phyloP scores from a whole-genome alignment of 139 green algal genomes.

The Tetradesmus lagerheimii region DNA sequence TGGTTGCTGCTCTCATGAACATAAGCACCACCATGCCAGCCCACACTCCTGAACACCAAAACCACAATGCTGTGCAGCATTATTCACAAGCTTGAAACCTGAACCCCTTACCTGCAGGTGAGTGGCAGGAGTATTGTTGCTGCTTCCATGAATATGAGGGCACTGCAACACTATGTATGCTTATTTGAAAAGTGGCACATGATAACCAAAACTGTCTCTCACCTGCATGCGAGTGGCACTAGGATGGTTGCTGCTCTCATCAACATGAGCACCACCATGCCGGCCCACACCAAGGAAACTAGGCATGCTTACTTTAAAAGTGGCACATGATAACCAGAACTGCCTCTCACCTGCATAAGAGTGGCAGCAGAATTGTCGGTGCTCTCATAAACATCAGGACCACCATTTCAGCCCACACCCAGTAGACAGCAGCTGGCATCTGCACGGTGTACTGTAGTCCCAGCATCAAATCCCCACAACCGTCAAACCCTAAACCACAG shows the following conservation, averaged over 20 bases:
- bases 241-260: slow-evolving; percentile 40
- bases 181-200: no score
- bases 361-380: slow-evolving; percentile 21
- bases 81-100: no score
- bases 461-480: background rate
- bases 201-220: background rate
- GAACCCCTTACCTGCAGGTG: no score
- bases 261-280: slow-evolving; percentile 36
- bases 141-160: no score
- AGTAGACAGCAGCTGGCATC: slow-evolving; percentile 16
- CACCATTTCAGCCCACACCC: slow-evolving; percentile 36
- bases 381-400: slow-evolving; percentile 42
- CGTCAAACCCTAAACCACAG: background rate
- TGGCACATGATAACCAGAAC: background rate
- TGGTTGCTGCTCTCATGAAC: slow-evolving; percentile 31
- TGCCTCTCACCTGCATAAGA: slow-evolving; percentile 5
- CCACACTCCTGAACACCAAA: slow-evolving; percentile 2
- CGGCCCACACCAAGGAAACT: slow-evolving; percentile 32
- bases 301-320: no score
- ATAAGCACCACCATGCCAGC: slow-evolving; percentile 34
- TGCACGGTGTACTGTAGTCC: background rate
- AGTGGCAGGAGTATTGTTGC: no score
- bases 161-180: no score
- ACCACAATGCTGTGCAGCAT: background rate
- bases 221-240: slow-evolving; percentile 8